Conservation (phyloP, 441 rosid genomes). For the Populus hybrid region DNA sequence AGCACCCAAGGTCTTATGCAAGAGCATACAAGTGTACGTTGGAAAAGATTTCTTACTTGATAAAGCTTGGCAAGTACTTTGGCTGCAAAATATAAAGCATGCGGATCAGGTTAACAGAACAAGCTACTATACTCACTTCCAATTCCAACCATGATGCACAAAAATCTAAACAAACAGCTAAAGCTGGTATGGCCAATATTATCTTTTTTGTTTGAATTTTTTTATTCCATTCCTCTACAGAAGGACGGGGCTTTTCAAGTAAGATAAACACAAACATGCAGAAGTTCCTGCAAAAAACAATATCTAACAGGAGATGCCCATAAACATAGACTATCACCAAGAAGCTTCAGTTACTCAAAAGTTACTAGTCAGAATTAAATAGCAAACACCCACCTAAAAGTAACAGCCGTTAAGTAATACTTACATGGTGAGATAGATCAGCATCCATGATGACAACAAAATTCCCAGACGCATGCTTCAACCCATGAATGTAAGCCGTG, state of each 20-base stretch:
- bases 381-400: neutral
- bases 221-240: neutral
- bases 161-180: neutral
- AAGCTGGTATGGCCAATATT: neutral
- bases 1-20: neutral
- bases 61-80: conserved; percentile 86
- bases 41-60: conserved; percentile 53
- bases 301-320: neutral
- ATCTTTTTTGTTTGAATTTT: neutral
- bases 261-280: neutral
- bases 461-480: conserved; percentile 90
- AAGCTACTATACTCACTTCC: neutral
- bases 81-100: conserved; percentile 62
- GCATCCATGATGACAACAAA: conserved; percentile 98
- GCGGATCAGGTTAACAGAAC: conserved; percentile 6
- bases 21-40: neutral
- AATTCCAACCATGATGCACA: neutral
- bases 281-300: neutral
- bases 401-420: neutral
- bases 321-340: neutral
- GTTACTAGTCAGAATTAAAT: neutral
- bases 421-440: conserved; percentile 98
- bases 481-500: conserved; percentile 87
- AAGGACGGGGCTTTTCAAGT: too few relatives aligned
- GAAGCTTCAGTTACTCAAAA: neutral